Evolutionary conservation across 305 asterid genomes (phyloP).

Genomic region (Solanum hybrid): DNA sequence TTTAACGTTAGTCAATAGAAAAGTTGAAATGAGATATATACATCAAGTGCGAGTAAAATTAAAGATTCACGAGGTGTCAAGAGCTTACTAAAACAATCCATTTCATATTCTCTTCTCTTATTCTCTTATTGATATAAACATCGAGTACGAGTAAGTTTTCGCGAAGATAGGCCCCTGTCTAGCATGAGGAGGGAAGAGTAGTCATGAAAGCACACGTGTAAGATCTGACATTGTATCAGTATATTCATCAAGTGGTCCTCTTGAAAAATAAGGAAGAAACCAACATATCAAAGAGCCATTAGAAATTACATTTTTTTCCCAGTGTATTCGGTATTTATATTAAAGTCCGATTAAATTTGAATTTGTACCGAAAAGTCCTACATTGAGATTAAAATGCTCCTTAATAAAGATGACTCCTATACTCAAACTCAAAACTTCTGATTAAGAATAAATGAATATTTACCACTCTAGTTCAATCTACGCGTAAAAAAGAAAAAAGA

Average conservation of each 20-base stretch:
- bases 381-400: fast-evolving
- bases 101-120: fast-evolving
- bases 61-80: neutral
- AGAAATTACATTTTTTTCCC: neutral
- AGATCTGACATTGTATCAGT: neutral
- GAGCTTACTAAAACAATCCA: neutral
- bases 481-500: neutral
- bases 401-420: no score
- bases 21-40: neutral
- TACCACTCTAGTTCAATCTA: fast-evolving
- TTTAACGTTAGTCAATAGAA: no score
- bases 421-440: no score
- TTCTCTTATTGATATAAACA: neutral
- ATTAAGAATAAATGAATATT: no score
- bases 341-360: fast-evolving
- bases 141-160: neutral
- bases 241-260: neutral
- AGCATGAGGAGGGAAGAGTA: neutral
- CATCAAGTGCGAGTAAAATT: neutral
- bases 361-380: fast-evolving
- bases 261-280: neutral
- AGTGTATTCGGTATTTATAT: no score
- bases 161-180: neutral
- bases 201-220: neutral
- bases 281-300: neutral